Conservation (phyloP, 2,329 filamentous ascomycete species). For the Monosporascus sp. region DNA sequence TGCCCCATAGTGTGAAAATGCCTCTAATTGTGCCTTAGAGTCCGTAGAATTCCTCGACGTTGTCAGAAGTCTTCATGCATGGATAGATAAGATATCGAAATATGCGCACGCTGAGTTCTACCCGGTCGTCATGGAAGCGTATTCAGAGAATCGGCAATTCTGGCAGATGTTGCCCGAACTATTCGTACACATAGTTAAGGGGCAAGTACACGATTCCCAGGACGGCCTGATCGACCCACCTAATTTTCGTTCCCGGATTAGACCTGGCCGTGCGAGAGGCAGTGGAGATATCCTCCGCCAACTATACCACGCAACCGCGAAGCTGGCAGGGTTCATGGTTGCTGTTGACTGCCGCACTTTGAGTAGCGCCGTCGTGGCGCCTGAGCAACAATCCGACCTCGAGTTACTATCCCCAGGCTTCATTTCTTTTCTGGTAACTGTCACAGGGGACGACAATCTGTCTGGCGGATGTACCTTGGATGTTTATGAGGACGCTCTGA, state of each 20-base stretch:
- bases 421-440: conserved; percentile 38
- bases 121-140: conserved; percentile 35
- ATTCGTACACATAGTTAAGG: conserved; percentile 35
- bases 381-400: conserved; percentile 27
- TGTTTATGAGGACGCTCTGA: conserved; percentile 19
- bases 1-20: conserved; percentile 5
- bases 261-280: conserved; percentile 22
- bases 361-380: conserved; percentile 8
- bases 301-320: conserved; percentile 36
- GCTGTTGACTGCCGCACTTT: conserved; percentile 40
- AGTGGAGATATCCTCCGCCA: conserved; percentile 25
- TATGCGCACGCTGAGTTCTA: conserved; percentile 31
- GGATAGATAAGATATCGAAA: conserved; percentile 44
- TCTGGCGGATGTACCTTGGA: conserved; percentile 26
- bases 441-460: conserved; percentile 25
- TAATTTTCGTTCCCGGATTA: conserved; percentile 9
- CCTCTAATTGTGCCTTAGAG: conserved; percentile 32
- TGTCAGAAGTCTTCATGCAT: conserved; percentile 39
- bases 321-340: conserved; percentile 47
- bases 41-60: conserved; percentile 37
- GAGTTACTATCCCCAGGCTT: conserved; percentile 40
- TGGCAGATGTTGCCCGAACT: conserved; percentile 50
- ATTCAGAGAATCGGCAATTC: conserved; percentile 38
- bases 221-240: background rate
- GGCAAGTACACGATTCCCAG: conserved; percentile 29